phyloP scores from a whole-genome alignment of 805 yeast genomes.

The Torulaspora indica region DNA sequence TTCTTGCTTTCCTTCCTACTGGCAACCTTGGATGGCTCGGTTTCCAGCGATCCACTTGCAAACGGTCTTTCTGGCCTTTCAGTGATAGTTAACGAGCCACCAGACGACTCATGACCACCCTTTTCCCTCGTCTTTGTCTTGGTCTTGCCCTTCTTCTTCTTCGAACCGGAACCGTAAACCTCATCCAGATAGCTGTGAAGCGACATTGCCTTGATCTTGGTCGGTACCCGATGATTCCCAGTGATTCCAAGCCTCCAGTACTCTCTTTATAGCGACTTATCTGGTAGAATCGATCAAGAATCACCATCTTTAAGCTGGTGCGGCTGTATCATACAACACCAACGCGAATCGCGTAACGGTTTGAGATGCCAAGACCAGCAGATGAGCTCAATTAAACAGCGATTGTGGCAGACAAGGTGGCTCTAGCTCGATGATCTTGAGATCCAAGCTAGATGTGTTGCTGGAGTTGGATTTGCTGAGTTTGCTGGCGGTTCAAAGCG shows the following conservation, averaged over 20 bases:
- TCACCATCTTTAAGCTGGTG: background rate
- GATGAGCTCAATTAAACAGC: background rate
- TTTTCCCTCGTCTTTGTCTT: constrained; percentile 23
- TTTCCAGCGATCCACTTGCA: constrained; percentile 10
- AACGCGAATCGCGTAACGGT: constrained; percentile 4
- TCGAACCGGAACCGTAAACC: constrained; percentile 38
- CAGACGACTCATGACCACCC: constrained; percentile 4
- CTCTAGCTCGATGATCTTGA: constrained; percentile 2
- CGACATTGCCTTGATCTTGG: constrained; percentile 35
- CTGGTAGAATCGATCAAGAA: background rate
- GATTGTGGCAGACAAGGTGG: background rate
- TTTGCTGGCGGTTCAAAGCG: constrained; percentile 25
- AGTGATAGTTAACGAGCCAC: constrained; percentile 14
- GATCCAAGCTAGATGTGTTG: constrained; percentile 12
- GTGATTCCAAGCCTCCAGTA: background rate
- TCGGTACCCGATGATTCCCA: background rate
- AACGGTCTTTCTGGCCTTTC: constrained; percentile 17
- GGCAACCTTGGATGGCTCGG: background rate
- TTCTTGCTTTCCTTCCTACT: constrained; percentile 3
- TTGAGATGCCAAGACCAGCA: background rate
- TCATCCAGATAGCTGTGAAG: constrained; percentile 45
- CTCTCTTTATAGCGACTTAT: background rate
- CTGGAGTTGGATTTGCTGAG: constrained; percentile 18
- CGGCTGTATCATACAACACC: constrained; percentile 1
- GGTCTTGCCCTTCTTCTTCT: constrained; percentile 24